phyloP scores from a whole-genome alignment of 495 filamentous ascomycete species.

The Copromyces sp. region DNA sequence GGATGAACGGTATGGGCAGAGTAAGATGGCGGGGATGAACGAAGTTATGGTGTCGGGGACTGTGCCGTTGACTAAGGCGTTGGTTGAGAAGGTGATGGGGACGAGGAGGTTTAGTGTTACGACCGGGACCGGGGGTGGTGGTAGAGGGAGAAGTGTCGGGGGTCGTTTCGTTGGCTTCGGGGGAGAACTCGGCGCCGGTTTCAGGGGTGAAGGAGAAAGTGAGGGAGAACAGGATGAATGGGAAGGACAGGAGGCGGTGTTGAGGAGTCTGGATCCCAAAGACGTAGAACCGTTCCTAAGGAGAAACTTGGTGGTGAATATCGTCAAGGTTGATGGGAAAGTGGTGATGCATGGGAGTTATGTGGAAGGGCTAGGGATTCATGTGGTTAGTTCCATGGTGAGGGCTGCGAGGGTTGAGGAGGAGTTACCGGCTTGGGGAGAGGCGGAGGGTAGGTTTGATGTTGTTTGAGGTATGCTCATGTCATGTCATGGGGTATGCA shows the following conservation, averaged over 20 bases:
- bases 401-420: slow-evolving; percentile 23
- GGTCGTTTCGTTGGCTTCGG: neutral
- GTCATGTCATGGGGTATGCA: too few relatives aligned
- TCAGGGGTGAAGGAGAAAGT: neutral
- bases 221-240: neutral
- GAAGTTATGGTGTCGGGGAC: slow-evolving; percentile 35
- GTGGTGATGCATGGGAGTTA: slow-evolving; percentile 10
- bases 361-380: slow-evolving; percentile 26
- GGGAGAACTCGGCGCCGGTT: neutral
- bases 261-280: slow-evolving; percentile 30
- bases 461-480: slow-evolving; percentile 5
- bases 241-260: slow-evolving; percentile 14
- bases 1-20: slow-evolving; percentile 2
- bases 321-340: slow-evolving; percentile 23
- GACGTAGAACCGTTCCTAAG: slow-evolving; percentile 37
- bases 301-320: slow-evolving; percentile 28
- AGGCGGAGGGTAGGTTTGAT: slow-evolving; percentile 16
- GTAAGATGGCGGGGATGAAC: slow-evolving; percentile 4
- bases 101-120: neutral
- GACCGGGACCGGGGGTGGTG: neutral
- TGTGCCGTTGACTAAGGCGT: slow-evolving; percentile 45
- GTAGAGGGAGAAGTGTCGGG: neutral
- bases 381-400: slow-evolving; percentile 33
- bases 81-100: slow-evolving; percentile 31
- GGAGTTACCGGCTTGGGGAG: slow-evolving; percentile 36